Base-by-base conservation (phyloP, 305 asterid genomes). In the Fraxinus greggii region DNA sequence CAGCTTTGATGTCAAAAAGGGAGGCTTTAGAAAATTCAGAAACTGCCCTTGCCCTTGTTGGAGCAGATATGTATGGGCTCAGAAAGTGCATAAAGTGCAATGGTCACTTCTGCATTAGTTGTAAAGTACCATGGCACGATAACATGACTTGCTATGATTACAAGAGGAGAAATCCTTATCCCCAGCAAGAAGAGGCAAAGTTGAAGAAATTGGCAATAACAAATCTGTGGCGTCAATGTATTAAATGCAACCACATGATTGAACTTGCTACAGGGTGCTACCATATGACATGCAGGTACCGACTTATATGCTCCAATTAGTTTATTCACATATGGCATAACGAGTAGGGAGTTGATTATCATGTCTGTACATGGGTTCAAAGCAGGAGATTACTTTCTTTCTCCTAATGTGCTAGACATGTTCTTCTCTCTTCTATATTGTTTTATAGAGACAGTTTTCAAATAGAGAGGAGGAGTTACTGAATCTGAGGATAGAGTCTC, bases 261-360 rank as follows among this genome's bases (percentile, higher is more conserved):
- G 97, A 93, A 90, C 94, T 93, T 77, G 89, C 88, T 76, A 73
- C 97, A 0, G 98, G 98, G 38, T 94, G 97, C 90, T 94, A 86
- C 90, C 98, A 94, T 89, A 93, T 94, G 91, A 93, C 97, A 59
- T 94, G 98, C 97, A 93, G 98, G 98, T 93, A 90, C 70, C 31
- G 23, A 33, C 78, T 82, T 56, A 59, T 73, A 48, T 80, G 72
- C 35, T 77, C 75, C 72, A 67, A 69, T 75, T 77, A 33, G 51
- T 61, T 81, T 75, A 81, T 78, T n/a, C 24, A 77, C 40, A 45
- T 59, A 76, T 74, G 38, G 67, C 32, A 81, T 74, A 28, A 81
- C 19, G 77, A 81, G 40, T 65, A 38, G 5, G 26, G 73, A 65
- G 73, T 65, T 65, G 33, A 65, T 65, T 24, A 23, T 61, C 29